Conservation (phyloP, 2,329 filamentous ascomycete species). For the Beauveria australis region DNA sequence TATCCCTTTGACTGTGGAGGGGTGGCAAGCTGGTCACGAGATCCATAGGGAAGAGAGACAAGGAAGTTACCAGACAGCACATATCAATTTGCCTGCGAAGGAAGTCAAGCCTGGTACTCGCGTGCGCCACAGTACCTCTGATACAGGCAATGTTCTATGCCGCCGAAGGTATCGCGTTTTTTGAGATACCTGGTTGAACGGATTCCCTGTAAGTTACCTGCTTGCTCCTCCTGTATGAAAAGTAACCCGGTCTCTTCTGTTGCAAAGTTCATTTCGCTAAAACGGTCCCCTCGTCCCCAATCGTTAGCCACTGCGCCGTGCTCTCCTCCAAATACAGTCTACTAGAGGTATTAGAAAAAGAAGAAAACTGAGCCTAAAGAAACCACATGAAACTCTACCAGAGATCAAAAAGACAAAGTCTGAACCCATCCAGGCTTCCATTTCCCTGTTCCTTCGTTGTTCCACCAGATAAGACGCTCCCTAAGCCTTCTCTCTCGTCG, state of each 20-base stretch:
- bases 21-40: too few relatives aligned
- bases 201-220: too few relatives aligned
- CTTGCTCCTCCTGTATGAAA: too few relatives aligned
- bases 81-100: too few relatives aligned
- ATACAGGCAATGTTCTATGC: too few relatives aligned
- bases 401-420: neutral
- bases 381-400: constrained; percentile 12
- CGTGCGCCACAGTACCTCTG: too few relatives aligned
- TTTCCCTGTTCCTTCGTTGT: neutral
- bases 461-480: neutral
- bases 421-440: neutral
- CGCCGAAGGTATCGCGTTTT: too few relatives aligned
- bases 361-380: neutral
- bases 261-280: neutral
- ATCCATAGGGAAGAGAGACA: too few relatives aligned
- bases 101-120: too few relatives aligned
- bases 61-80: too few relatives aligned
- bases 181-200: too few relatives aligned
- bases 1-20: too few relatives aligned
- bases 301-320: neutral
- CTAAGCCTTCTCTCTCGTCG: constrained; percentile 16
- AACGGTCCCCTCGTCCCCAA: neutral
- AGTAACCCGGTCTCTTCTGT: neutral
- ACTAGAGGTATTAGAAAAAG: constrained; percentile 1
- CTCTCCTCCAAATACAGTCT: neutral